Conservation (phyloP, 2,329 filamentous ascomycete species). For the Esteya vermicola region DNA sequence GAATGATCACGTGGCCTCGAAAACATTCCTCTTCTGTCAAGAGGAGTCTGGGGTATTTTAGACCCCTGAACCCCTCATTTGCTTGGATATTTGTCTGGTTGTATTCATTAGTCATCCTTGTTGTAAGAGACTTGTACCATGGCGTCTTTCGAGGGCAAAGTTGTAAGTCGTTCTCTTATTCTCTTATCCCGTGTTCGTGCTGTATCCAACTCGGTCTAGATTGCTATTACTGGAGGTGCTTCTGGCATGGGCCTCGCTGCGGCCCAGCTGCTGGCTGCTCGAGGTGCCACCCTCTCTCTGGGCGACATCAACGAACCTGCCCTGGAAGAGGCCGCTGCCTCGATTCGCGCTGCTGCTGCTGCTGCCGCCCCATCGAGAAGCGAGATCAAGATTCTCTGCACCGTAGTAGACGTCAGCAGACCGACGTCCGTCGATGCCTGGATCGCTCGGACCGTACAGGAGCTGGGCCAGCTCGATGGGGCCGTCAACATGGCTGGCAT, state of each 20-base stretch:
- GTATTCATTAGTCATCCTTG: too few species aligned
- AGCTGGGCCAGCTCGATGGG: conserved; percentile 37
- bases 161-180: too few species aligned
- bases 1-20: too few species aligned
- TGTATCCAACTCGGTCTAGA: not conserved
- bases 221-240: conserved; percentile 14
- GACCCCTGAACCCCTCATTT: too few species aligned
- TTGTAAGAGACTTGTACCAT: too few species aligned
- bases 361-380: conserved; percentile 5
- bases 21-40: too few species aligned
- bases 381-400: not conserved
- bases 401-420: conserved; percentile 5
- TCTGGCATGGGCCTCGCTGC: conserved; percentile 32
- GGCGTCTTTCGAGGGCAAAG: too few species aligned
- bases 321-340: conserved; percentile 13
- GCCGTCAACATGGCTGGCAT: conserved; percentile 40
- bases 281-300: conserved; percentile 27
- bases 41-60: too few species aligned
- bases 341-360: not conserved
- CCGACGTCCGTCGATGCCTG: conserved; percentile 31
- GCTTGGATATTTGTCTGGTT: too few species aligned
- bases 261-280: conserved; percentile 23
- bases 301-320: conserved; percentile 25
- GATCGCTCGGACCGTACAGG: conserved; percentile 30
- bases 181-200: not conserved